Percentiles rank a stretch among this genome's conserved stretches.
Conservation (phyloP, 192 early-diverging fungal genomes). For the Umbelopsis isabellina region DNA sequence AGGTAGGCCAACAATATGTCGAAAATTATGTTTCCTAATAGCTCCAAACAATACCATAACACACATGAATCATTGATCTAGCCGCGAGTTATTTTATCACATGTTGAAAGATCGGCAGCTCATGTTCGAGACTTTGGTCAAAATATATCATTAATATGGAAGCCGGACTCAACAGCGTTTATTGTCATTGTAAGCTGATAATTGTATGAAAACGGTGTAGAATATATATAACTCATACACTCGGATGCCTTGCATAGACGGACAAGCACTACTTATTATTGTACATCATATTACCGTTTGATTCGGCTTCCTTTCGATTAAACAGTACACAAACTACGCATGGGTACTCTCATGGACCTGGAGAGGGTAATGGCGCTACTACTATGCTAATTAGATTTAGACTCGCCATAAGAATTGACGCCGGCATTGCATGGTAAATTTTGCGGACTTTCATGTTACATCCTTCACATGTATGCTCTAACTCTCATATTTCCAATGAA, state of each 20-base stretch:
- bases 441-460: not conserved
- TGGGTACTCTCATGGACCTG: constrained; percentile 67
- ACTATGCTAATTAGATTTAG: constrained; percentile 64
- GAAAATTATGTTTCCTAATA: not conserved
- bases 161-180: constrained; percentile 64
- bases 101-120: constrained; percentile 60
- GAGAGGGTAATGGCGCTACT: constrained; percentile 65
- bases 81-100: constrained; percentile 69
- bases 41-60: not conserved
- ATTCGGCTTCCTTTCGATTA: constrained; percentile 58
- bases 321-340: constrained; percentile 58
- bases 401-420: constrained; percentile 79
- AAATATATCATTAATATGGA: constrained; percentile 75
- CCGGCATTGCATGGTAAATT: constrained; percentile 67
- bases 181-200: constrained; percentile 63
- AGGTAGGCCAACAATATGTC: constrained; percentile 46
- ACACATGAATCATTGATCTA: constrained; percentile 26
- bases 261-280: constrained; percentile 72
- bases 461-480: not conserved
- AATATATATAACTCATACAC: not conserved
- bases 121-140: constrained; percentile 75
- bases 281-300: constrained; percentile 62
- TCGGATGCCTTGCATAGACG: constrained; percentile 44
- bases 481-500: constrained; percentile 33
- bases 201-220: not conserved